Conservation (phyloP, 306 rosid species). For the Senna siamea region DNA sequence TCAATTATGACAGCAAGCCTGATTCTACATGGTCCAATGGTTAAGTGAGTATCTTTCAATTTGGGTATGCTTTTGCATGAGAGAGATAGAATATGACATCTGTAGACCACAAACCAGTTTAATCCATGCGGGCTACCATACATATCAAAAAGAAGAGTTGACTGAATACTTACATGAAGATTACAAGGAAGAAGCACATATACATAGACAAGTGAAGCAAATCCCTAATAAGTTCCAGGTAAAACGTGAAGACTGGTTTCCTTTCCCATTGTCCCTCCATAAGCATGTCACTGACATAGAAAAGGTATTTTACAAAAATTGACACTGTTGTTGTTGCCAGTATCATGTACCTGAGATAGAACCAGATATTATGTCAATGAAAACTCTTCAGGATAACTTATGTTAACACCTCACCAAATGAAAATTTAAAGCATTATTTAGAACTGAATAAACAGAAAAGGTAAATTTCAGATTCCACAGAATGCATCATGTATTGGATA, state of each 20-base stretch:
- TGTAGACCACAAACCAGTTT: conserved; percentile 2
- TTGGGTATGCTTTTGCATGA: not conserved
- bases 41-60: not conserved
- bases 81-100: not conserved
- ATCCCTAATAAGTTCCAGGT: conserved; percentile 94
- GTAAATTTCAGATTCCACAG: not conserved
- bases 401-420: conserved; percentile 18
- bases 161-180: conserved; percentile 80
- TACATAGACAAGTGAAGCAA: conserved; percentile 96
- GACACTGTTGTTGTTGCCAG: conserved; percentile 93
- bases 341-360: conserved; percentile 92
- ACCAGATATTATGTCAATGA: conserved; percentile 29
- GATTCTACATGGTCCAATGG: conserved; percentile 13
- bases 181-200: conserved; percentile 90
- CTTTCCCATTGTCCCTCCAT: conserved; percentile 99
- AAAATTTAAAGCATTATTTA: not conserved
- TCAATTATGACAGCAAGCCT: conserved; percentile 26
- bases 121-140: conserved; percentile 20
- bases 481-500: conserved; percentile 8
- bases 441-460: not conserved
- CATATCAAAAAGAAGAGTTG: conserved; percentile 26
- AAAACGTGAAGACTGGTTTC: conserved; percentile 95
- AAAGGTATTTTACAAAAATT: conserved; percentile 83
- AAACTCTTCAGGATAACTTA: conserved; percentile 16
- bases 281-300: conserved; percentile 90